Conservation (phyloP, 768 basidiomycete genomes). For the Phlebiopsis gigantea region DNA sequence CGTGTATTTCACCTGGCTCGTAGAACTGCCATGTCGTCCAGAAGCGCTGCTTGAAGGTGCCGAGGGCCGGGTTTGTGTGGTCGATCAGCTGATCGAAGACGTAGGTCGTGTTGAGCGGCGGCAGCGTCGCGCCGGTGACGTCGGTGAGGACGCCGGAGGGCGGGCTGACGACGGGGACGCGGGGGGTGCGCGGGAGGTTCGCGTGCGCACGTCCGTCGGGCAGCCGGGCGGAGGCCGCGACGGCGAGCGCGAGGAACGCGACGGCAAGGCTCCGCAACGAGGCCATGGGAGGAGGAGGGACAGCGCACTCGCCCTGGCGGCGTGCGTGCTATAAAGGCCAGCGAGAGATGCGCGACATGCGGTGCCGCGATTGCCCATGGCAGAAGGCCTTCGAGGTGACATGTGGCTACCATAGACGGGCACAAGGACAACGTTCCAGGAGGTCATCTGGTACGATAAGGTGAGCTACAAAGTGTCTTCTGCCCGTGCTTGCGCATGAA, state of each 20-base stretch:
- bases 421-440: too few species aligned
- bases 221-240: background rate
- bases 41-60: slow-evolving; percentile 75
- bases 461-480: too few species aligned
- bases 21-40: slow-evolving; percentile 71
- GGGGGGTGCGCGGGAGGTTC: slow-evolving; percentile 13
- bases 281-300: background rate
- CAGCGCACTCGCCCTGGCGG: too few species aligned
- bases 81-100: slow-evolving; percentile 51
- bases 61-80: slow-evolving; percentile 50
- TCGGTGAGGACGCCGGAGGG: slow-evolving; percentile 18
- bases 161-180: slow-evolving; percentile 11
- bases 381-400: too few species aligned
- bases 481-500: too few species aligned
- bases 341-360: too few species aligned
- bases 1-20: slow-evolving; percentile 27
- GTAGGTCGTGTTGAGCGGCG: slow-evolving; percentile 34
- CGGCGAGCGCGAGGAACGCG: background rate
- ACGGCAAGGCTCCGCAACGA: background rate
- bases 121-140: slow-evolving; percentile 23
- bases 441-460: too few species aligned
- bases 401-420: too few species aligned
- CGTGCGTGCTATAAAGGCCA: too few species aligned
- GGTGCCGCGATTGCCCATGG: too few species aligned
- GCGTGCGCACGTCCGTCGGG: slow-evolving; percentile 7